Evolutionary conservation across 2,329 filamentous ascomycete species (phyloP), one percentile per base, ranked within the genome.

Genomic region (Bipolaris gigantea): DNA sequence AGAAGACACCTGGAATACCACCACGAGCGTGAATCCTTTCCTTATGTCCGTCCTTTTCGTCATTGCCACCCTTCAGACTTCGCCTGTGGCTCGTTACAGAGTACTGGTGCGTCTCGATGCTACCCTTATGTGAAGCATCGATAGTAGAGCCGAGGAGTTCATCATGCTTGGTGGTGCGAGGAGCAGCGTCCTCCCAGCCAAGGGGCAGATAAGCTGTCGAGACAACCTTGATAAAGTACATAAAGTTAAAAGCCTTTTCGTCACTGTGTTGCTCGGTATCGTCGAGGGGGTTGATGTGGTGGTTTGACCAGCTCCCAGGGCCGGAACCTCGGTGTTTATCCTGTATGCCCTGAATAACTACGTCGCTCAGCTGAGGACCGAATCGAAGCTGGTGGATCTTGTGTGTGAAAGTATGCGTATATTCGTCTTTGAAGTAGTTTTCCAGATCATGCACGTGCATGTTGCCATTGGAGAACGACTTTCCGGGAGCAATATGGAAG

Each of bases 211-310:
- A 99, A 1, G 92, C 93, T 1, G 94, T 99, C 3, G 90, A 91
- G 30, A 99, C 94, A 53, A 99, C 94, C 81, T 99, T 99, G 76
- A 99, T 83, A 76, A 99, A 99, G 81, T 99, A 99, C 91, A 97
- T 96, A 76, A 88, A 99, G 80, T 97, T 99, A 81, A 83, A 97
- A 61, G 89, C 89, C 63, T 90, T 85, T 69, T 97, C 92, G 33
- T 83, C 79, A 2, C 91, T 95, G 48, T 81, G 77, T 79, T 97
- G 92, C 60, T 83, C 79, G 3, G 88, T 89, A 48, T 83, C 82
- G 70, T 99, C 95, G 4, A 99, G 85, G 4, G 94, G 94, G 76
- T 97, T 97, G 63, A 90, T 77, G 75, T 97, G 92, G 76, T 96
- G 90, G 75, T 91, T 92, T 10, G 89, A 91, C 90, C 90, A 96